Percentiles rank a stretch among this genome's conserved stretches.
phyloP scores from a whole-genome alignment of 2,329 filamentous ascomycete genomes.

The Aspergillus oerlinghausenensis region DNA sequence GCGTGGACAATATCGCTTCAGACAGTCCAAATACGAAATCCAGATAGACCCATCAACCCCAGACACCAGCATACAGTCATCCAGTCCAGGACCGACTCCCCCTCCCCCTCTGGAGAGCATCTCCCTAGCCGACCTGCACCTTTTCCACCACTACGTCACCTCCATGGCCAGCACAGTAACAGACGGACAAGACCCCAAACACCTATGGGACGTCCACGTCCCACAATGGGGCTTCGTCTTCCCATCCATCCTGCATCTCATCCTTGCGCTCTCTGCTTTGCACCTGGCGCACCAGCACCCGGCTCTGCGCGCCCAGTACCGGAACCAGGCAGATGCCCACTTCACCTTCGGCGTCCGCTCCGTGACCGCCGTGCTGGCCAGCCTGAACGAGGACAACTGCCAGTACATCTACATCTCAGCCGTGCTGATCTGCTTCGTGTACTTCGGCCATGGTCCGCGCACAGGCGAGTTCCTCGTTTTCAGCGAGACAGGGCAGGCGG shows the following conservation, averaged over 20 bases:
- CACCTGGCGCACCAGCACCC: slow-evolving; percentile 23
- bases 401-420: slow-evolving; percentile 31
- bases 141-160: slow-evolving; percentile 31
- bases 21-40: slow-evolving; percentile 16
- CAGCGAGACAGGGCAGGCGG: slow-evolving; percentile 22
- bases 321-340: slow-evolving; percentile 27
- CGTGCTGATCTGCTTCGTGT: slow-evolving; percentile 28
- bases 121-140: slow-evolving; percentile 25
- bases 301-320: slow-evolving; percentile 14
- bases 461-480: slow-evolving; percentile 31
- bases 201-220: slow-evolving; percentile 29
- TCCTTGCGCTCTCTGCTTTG: slow-evolving; percentile 27
- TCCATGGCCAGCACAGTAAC: slow-evolving; percentile 23
- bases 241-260: slow-evolving; percentile 30
- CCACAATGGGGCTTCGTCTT: slow-evolving; percentile 27
- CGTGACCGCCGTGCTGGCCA: slow-evolving; percentile 24
- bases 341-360: slow-evolving; percentile 33
- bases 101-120: slow-evolving; percentile 6
- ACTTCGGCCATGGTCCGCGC: slow-evolving; percentile 29
- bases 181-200: slow-evolving; percentile 17
- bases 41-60: background rate
- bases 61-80: background rate
- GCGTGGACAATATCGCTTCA: slow-evolving; percentile 14
- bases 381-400: slow-evolving; percentile 24
- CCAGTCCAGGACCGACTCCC: background rate